phyloP scores from a whole-genome alignment of 805 yeast genomes.

The Saccharomycopsis olivae region DNA sequence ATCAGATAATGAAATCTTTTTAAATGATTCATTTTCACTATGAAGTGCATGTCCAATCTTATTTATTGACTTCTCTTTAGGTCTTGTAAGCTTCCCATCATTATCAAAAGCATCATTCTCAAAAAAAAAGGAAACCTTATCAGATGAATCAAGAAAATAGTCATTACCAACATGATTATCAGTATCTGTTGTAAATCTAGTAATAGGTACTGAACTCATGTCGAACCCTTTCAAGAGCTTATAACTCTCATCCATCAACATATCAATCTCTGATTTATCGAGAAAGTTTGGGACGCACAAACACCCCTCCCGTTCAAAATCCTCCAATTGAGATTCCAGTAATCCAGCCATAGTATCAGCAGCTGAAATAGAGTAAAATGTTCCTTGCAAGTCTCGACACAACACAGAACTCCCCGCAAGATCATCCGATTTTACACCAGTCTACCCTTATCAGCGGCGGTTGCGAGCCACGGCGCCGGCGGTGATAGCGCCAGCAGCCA shows the following conservation, averaged over 20 bases:
- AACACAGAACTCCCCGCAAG: no score
- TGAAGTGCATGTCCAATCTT: conserved; percentile 78
- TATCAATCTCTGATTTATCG: conserved; percentile 28
- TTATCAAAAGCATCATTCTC: conserved; percentile 59
- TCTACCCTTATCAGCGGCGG: no score
- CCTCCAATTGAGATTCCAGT: conserved; percentile 39
- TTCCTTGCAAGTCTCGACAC: no score
- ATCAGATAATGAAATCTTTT: conserved; percentile 37
- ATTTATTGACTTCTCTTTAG: conserved; percentile 51
- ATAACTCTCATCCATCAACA: conserved; percentile 34
- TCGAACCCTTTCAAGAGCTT: conserved; percentile 40
- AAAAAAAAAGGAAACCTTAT: conserved; percentile 58
- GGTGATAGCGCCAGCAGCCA: no score
- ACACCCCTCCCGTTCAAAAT: conserved; percentile 48
- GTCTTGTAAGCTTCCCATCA: conserved; percentile 34
- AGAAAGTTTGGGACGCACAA: conserved; percentile 50
- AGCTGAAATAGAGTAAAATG: no score
- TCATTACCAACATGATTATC: conserved; percentile 61
- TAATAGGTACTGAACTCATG: conserved; percentile 49
- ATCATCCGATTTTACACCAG: no score
- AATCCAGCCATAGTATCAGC: no score
- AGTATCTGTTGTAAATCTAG: conserved; percentile 54
- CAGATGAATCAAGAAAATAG: conserved; percentile 59
- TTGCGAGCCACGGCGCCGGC: no score
- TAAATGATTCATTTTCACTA: conserved; percentile 39